These are phyloP conservation scores for Neurospora terricola DNA, from an alignment of 495 filamentous ascomycete genomes.

Conservation along the genomic window DNA sequence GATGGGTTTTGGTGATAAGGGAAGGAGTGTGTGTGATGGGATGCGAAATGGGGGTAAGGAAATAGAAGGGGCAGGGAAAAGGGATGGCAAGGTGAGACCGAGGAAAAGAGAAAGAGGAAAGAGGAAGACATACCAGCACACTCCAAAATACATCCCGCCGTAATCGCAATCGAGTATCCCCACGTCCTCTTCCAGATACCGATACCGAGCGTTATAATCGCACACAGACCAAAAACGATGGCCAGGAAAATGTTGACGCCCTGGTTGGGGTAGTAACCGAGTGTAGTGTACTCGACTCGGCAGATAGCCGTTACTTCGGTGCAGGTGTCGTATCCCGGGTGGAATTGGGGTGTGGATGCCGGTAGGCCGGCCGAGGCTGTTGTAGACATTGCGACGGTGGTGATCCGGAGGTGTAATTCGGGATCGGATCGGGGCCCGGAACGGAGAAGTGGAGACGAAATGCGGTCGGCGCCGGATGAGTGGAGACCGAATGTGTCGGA, in stretches of 20 bases:
- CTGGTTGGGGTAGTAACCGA: constrained; percentile 58
- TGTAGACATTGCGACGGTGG: constrained; percentile 3
- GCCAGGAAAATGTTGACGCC: constrained; percentile 53
- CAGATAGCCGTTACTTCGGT: constrained; percentile 38
- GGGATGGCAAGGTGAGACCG: no score
- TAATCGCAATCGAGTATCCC: constrained; percentile 46
- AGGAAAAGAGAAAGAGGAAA: no score
- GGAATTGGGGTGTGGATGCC: constrained; percentile 3
- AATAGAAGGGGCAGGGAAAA: no score
- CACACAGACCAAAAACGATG: constrained; percentile 43
- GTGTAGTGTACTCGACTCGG: constrained; percentile 49
- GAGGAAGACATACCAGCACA: constrained; percentile 21
- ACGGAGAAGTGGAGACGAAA: constrained; percentile 1
- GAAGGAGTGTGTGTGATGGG: no score
- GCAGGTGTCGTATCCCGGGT: constrained; percentile 34
- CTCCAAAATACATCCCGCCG: constrained; percentile 34
- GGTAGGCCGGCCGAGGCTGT: not conserved
- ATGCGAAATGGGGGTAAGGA: no score
- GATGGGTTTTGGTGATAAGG: no score
- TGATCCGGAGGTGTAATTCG: not conserved
- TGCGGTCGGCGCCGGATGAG: not conserved
- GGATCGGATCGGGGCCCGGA: not conserved
- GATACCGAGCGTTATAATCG: constrained; percentile 34
- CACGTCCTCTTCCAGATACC: constrained; percentile 56
- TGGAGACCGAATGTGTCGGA: not conserved